Conservation (phyloP, 1,139 yeast genomes). For the Entelexis sorbosivorans region DNA sequence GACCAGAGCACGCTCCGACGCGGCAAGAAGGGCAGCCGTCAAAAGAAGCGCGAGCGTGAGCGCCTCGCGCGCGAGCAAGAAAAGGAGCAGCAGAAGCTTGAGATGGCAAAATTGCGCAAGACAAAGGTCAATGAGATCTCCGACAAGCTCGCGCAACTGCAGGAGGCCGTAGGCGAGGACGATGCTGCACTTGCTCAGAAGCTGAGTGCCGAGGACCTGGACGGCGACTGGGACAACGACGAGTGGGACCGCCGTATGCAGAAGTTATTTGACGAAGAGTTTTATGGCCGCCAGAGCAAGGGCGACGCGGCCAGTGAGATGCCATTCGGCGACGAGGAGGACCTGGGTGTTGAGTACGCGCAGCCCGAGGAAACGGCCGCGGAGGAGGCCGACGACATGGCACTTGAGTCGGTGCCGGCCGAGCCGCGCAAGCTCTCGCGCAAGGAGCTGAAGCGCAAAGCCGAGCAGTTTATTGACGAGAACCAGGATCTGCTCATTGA, state of each 20-base stretch:
- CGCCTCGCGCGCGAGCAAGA: constrained; percentile 44
- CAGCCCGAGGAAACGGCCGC: constrained; percentile 16
- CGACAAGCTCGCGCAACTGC: constrained; percentile 64
- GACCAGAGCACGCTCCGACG: constrained; percentile 86
- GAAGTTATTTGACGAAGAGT: constrained; percentile 54
- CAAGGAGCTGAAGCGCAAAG: constrained; percentile 52
- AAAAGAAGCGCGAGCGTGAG: constrained; percentile 68
- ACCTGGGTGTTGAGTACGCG: background rate
- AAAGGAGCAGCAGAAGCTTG: constrained; percentile 47
- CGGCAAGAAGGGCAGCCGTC: constrained; percentile 60
- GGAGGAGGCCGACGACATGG: constrained; percentile 4
- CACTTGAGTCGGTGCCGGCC: background rate
- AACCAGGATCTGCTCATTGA: constrained; percentile 34
- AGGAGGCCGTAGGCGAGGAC: constrained; percentile 51
- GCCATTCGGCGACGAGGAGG: constrained; percentile 16
- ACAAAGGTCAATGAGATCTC: constrained; percentile 66
- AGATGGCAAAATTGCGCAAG: constrained; percentile 60
- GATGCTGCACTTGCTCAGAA: constrained; percentile 47
- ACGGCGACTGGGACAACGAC: constrained; percentile 79
- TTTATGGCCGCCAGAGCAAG: constrained; percentile 30
- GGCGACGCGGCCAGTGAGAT: constrained; percentile 13
- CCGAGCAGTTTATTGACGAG: constrained; percentile 58
- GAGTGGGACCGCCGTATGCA: constrained; percentile 89
- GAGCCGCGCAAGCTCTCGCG: constrained; percentile 40
- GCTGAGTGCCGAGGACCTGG: constrained; percentile 48